phyloP scores from a whole-genome alignment of 495 filamentous ascomycete species.

The Talaromyces nanjingensis region DNA sequence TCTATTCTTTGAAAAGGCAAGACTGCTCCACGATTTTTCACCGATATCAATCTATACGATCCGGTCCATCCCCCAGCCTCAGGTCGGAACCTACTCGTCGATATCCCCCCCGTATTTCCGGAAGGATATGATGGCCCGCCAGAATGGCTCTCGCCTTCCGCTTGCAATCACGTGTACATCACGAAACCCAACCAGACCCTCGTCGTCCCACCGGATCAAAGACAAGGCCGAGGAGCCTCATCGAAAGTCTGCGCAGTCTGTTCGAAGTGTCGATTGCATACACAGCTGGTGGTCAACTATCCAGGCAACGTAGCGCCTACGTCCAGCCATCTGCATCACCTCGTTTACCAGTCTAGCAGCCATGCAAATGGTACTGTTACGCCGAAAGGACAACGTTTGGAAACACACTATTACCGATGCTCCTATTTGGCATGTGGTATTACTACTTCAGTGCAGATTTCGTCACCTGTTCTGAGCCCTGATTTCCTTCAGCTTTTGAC shows the following conservation, averaged over 20 bases:
- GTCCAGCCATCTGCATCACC: conserved; percentile 38
- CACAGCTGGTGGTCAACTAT: conserved; percentile 44
- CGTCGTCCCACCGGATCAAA: conserved; percentile 20
- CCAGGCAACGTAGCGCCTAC: conserved; percentile 12
- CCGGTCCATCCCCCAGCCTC: conserved; percentile 37
- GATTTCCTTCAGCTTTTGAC: conserved; percentile 47
- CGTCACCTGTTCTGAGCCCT: conserved; percentile 43
- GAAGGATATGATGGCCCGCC: conserved; percentile 21
- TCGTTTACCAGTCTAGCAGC: conserved; percentile 33
- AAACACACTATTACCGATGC: conserved; percentile 52
- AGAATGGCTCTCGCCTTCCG: conserved; percentile 29
- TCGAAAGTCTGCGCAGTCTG: conserved; percentile 51
- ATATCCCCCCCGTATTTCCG: conserved; percentile 40
- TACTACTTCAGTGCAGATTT: conserved; percentile 46
- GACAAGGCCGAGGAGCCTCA: conserved; percentile 17
- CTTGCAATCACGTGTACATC: conserved; percentile 51
- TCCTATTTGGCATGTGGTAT: conserved; percentile 48
- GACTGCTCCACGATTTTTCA: conserved; percentile 52
- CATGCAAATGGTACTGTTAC: conserved; percentile 22
- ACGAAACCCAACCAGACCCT: conserved; percentile 46
- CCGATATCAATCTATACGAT: conserved; percentile 53
- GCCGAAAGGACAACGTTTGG: conserved; percentile 27
- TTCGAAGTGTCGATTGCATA: conserved; percentile 47
- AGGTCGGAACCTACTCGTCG: conserved; percentile 47
- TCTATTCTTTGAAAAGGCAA: conserved; percentile 38